Base-by-base conservation (phyloP, 345 rosid species). In the Hibiscus mutabilis region DNA sequence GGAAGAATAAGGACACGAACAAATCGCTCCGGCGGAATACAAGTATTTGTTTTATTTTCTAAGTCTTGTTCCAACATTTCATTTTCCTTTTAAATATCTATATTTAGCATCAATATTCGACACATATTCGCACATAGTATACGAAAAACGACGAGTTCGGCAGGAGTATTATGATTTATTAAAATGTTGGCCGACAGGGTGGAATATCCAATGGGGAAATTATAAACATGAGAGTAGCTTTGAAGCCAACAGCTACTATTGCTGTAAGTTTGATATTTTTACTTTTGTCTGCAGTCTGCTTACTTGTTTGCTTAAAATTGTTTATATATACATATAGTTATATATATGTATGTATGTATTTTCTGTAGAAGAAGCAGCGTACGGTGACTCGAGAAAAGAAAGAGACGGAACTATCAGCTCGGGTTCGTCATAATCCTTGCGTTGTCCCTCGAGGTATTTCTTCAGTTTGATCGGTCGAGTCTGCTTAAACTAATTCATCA, bases 361-460 rank as follows among this genome's bases (percentile, higher is more conserved):
- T 68, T 73, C 47, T 21, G 74, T 88, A 95, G 99, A 92, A 52
- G 82, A 88, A 86, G 82, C 99, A 95, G 66, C 65, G 82, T 3
- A 92, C 99, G 0, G 99, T 95, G 55, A 92, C 92, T 4, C 75
- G 97, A 82, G 96, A 95, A n/a, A 90, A 84, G 72, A 40, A 80
- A 62, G 99, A 92, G 77, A 89, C 81, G 0, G 96, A 90, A 73
- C 83, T 95, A 60, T 84, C 88, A 46, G 96, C 96, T 0, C 96
- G 98, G 5, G 99, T 96, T 58, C 98, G 97, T 63, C 98, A 92
- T 76, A 98, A 92, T 85, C 99, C 98, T 8, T 95, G 99, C 70
- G 96, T 95, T 66, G 97, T 88, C 68, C 97, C 98, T 15, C 83
- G 98, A 85, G 99, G 99, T 95, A 81, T 42, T 68, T 69, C 56